Evolutionary conservation across 257 asterid genomes (phyloP), one percentile per base, ranked within the genome.

Genomic region (Capsicum chinense): DNA sequence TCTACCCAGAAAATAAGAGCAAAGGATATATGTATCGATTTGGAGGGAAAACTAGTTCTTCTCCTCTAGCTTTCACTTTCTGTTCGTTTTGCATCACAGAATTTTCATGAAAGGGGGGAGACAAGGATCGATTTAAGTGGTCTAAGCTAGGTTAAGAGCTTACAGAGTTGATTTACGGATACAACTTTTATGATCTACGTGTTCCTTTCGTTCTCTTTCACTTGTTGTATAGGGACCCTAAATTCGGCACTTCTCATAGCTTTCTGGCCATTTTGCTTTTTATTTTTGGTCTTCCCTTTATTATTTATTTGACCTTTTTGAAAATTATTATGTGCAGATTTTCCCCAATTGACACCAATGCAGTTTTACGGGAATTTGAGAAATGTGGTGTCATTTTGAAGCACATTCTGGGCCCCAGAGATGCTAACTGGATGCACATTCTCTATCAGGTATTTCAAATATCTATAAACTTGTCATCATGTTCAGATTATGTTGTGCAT

Each of bases 351-450:
- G 99, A 97, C 86, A 97, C 98, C 74, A 97, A 97, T 87, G 88
- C 95, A 73, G 96, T 95, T 58, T 79, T 95, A 91, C 86, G 98
- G 86, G 99, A 97, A 89, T 95, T 97, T 67, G 99, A 97, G 86
- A 97, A 94, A 83, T 97, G 94, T 70, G 99, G 99, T 60, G 87
- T 93, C 85, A 94, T 97, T 87, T 87, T 97, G 88, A 95, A 91
- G 83, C 99, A 97, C 83, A 89, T 97, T 90, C 96, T 98, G 81
- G 99, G 99, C 64, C 98, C 98, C 83, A 91, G 99, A 91, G 90
- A 92, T 69, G 96, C 99, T 85, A 97, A 97, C 84, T 97, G 99
- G 99, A 97, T 95, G 97, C 97, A 97, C 87, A 90, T 97, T 87
- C 87, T 97, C 39, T 97, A 97, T 85, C 97, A 95, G 99, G 99